Conservation (phyloP, 2,329 filamentous ascomycete species). For the Colletotrichum spinosum region DNA sequence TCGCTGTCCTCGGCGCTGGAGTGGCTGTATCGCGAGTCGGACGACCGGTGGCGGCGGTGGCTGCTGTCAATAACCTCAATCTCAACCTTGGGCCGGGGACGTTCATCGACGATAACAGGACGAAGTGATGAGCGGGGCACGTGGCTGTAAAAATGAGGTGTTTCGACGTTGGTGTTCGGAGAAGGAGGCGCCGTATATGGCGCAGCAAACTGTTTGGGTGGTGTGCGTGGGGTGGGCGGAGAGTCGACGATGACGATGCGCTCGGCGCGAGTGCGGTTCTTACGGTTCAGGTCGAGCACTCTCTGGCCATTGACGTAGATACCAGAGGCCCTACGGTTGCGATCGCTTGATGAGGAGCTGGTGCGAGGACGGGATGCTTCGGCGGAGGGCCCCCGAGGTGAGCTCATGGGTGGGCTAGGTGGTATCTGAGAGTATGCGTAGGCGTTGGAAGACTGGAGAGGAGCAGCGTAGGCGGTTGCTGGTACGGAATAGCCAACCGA, state of each 20-base stretch:
- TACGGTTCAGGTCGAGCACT: constrained; percentile 48
- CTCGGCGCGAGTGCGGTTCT: constrained; percentile 51
- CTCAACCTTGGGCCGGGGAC: constrained; percentile 46
- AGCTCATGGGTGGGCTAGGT: constrained; percentile 50
- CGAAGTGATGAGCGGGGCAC: constrained; percentile 40
- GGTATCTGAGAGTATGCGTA: constrained; percentile 48
- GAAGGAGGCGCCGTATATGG: constrained; percentile 54
- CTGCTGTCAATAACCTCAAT: constrained; percentile 51
- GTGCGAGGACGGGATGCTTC: constrained; percentile 50
- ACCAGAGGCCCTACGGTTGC: constrained; percentile 47
- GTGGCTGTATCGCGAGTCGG: constrained; percentile 49
- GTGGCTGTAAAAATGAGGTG: constrained; percentile 40
- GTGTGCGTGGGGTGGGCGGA: constrained; percentile 58
- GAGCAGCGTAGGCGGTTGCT: constrained; percentile 39
- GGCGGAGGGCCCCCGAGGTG: constrained; percentile 47
- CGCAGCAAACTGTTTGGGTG: constrained; percentile 54
- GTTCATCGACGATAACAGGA: constrained; percentile 54
- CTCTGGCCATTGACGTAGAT: constrained; percentile 53
- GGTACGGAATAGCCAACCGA: constrained; percentile 45
- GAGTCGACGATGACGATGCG: constrained; percentile 58
- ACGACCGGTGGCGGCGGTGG: constrained; percentile 48
- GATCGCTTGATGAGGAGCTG: constrained; percentile 46
- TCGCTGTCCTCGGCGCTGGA: constrained; percentile 45
- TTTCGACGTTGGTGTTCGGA: constrained; percentile 39
- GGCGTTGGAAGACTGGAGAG: constrained; percentile 42